Evolutionary conservation across 106 monocot species (phyloP).

Genomic region (Hemerocallis citrina): DNA sequence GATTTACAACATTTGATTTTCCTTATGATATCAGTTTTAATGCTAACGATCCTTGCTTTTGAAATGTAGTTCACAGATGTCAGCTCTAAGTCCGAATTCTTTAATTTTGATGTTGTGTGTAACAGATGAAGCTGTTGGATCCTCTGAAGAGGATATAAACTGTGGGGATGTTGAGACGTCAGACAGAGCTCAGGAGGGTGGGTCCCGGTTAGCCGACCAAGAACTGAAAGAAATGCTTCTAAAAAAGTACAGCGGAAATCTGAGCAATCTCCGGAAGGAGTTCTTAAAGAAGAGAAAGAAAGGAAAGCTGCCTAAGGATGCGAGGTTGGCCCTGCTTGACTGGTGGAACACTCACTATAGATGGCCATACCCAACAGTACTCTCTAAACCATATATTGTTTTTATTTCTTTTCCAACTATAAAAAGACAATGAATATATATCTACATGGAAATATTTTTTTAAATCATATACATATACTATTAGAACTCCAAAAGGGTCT

Average conservation of each 20-base stretch:
- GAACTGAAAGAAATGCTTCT: conserved; percentile 72
- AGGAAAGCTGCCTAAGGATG: conserved; percentile 67
- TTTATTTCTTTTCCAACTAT: no score
- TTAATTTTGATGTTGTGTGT: no score
- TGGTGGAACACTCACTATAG: conserved; percentile 70
- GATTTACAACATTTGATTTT: no score
- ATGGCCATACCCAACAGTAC: conserved; percentile 80
- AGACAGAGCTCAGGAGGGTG: conserved; percentile 19
- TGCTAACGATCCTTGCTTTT: no score
- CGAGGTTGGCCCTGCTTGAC: conserved; percentile 35
- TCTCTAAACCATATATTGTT: background rate
- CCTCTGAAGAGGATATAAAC: conserved; percentile 58
- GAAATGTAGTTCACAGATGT: no score
- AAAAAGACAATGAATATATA: no score
- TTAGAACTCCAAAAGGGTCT: no score
- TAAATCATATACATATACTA: no score
- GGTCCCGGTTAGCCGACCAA: conserved; percentile 25
- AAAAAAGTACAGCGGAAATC: conserved; percentile 65
- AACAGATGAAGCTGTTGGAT: conserved; percentile 54
- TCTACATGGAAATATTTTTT: no score
- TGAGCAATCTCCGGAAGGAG: conserved; percentile 54
- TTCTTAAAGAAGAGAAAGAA: conserved; percentile 76
- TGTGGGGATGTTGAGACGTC: conserved; percentile 30
- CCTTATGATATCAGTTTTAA: no score
- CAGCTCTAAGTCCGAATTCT: no score